phyloP scores from a whole-genome alignment of 179 eudicot species.

The Beta lomatogona region DNA sequence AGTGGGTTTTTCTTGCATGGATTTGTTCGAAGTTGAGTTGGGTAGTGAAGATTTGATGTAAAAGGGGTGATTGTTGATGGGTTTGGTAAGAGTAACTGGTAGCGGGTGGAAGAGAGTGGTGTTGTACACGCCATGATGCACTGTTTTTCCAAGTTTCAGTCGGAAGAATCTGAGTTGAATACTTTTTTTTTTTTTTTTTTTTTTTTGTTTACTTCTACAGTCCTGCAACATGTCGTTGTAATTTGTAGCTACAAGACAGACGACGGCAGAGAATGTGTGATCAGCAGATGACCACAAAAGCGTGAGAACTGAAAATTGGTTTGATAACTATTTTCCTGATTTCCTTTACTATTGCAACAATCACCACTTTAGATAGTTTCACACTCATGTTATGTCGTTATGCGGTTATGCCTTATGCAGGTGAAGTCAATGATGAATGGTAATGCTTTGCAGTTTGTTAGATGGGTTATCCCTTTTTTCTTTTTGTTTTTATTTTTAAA shows the following conservation, averaged over 20 bases:
- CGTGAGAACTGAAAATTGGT: too few relatives aligned
- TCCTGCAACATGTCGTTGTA: not conserved
- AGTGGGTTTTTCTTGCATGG: not conserved
- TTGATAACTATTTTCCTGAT: too few relatives aligned
- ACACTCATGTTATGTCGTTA: too few relatives aligned
- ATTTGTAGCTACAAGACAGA: not conserved
- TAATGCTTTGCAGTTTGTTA: too few relatives aligned
- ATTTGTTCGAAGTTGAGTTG: slow-evolving; percentile 3
- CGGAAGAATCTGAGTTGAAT: not conserved
- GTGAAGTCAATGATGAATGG: too few relatives aligned
- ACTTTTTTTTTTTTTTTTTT: not conserved
- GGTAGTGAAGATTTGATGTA: slow-evolving; percentile 2
- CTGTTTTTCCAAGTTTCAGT: not conserved
- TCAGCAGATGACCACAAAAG: not conserved
- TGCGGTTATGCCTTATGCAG: too few relatives aligned
- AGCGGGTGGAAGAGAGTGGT: slow-evolving; percentile 20
- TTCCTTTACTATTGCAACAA: too few relatives aligned
- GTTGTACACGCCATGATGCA: slow-evolving; percentile 19
- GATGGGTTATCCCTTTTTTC: too few relatives aligned
- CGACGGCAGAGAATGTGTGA: not conserved
- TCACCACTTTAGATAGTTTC: too few relatives aligned
- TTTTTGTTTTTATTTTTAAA: too few relatives aligned
- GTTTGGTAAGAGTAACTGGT: not conserved
- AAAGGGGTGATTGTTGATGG: slow-evolving; percentile 1
- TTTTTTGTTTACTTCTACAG: not conserved